Conservation (phyloP, 1,284 basidiomycete genomes). For the Puccinia novopanici region DNA sequence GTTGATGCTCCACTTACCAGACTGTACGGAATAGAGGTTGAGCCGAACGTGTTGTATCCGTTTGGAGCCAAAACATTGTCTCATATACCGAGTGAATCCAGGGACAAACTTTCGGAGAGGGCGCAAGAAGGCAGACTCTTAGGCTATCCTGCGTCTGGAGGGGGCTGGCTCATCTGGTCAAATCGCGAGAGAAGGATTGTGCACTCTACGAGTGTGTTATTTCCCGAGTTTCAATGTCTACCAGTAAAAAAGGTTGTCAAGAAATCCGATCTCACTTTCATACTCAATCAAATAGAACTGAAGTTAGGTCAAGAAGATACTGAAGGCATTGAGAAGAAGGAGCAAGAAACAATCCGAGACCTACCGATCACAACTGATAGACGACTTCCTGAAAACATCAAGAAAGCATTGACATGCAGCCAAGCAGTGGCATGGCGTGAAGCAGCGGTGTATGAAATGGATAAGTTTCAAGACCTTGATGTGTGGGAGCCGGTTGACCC, state of each 20-base stretch:
- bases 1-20: background rate
- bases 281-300: background rate
- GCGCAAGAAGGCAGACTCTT: background rate
- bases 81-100: background rate
- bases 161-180: conserved; percentile 16
- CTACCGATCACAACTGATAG: background rate
- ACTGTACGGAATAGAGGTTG: background rate
- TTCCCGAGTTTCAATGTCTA: conserved; percentile 3
- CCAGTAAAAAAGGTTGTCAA: background rate
- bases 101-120: background rate
- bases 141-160: background rate
- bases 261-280: background rate
- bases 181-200: background rate
- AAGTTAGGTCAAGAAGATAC: background rate
- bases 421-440: background rate
- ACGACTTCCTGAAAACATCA: background rate
- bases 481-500: background rate
- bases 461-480: background rate
- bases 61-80: background rate
- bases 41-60: background rate
- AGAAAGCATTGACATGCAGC: background rate
- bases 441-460: background rate
- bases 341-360: background rate
- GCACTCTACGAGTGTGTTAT: background rate
- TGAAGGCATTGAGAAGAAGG: background rate